Conservation (phyloP, 345 rosid genomes). For the Murraya paniculata region DNA sequence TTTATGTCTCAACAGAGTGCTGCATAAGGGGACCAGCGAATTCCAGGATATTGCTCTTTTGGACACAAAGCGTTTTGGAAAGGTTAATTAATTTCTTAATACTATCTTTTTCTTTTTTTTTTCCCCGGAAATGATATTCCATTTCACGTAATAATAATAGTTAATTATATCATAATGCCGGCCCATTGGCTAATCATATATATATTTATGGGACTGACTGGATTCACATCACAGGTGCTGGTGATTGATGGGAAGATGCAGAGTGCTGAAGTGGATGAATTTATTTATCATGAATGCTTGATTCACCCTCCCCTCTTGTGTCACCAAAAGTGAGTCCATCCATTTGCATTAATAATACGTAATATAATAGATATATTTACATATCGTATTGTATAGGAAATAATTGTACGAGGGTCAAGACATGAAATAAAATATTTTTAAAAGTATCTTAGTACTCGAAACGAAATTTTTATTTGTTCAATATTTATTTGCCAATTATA, state of each 20-base stretch:
- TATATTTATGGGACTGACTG: not conserved
- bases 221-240: conserved; percentile 51
- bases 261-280: conserved; percentile 93
- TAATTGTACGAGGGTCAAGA: too few relatives aligned
- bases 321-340: conserved; percentile 62
- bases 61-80: conserved; percentile 90
- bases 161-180: not conserved
- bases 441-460: too few relatives aligned
- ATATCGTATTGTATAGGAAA: too few relatives aligned
- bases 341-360: not conserved
- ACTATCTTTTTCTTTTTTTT: not conserved
- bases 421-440: too few relatives aligned
- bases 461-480: too few relatives aligned
- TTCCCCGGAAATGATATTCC: not conserved
- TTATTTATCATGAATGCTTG: conserved; percentile 89
- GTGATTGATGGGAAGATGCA: conserved; percentile 98
- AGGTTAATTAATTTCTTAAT: conserved; percentile 37
- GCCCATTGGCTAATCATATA: not conserved
- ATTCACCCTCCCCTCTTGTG: conserved; percentile 80
- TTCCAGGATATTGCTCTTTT: conserved; percentile 81
- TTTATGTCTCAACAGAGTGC: conserved; percentile 44
- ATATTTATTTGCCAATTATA: too few relatives aligned
- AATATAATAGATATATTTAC: too few relatives aligned
- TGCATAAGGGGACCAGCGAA: conserved; percentile 68
- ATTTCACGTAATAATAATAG: not conserved